Evolutionary conservation across 305 asterid species (phyloP).

Genomic region (Solanum aculeatissimum): DNA sequence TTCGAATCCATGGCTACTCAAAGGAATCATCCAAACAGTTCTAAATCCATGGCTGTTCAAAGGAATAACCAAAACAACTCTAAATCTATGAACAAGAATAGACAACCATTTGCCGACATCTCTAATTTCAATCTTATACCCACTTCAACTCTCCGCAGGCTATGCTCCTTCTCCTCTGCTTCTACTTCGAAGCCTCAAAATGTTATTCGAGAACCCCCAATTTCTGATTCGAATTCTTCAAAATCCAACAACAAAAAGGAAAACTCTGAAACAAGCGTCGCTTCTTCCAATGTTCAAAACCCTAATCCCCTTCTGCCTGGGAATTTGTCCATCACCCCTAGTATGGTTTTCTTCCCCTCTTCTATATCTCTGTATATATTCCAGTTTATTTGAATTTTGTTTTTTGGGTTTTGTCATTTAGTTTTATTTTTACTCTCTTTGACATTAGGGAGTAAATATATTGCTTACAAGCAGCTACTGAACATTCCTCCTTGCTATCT

Average conservation of each 20-base stretch:
- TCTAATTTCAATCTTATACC: conserved; percentile 42
- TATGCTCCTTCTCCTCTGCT: conserved; percentile 22
- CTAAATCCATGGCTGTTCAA: neutral
- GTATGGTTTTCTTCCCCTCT: neutral
- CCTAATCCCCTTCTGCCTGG: conserved; percentile 9
- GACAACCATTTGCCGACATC: conserved; percentile 47
- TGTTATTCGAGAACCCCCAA: conserved; percentile 14
- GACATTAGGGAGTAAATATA: neutral
- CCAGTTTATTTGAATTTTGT: neutral
- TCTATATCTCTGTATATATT: neutral
- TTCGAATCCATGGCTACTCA: neutral
- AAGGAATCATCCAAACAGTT: neutral
- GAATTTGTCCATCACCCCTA: conserved; percentile 11
- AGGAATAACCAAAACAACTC: neutral
- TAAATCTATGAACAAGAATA: neutral
- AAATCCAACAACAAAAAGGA: neutral
- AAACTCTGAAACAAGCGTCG: conserved; percentile 43
- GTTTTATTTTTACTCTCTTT: neutral
- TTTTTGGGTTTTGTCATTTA: neutral
- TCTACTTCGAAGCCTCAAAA: neutral
- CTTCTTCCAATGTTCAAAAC: conserved; percentile 38
- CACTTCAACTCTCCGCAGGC: conserved; percentile 43
- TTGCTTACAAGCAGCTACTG: neutral
- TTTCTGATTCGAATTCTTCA: conserved; percentile 16
- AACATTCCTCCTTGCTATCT: neutral